Percentiles rank a stretch among this genome's conserved stretches.
These are phyloP conservation scores for Calonectria fujianensis DNA, from an alignment of 2,329 filamentous ascomycete species.

Conservation along the genomic window DNA sequence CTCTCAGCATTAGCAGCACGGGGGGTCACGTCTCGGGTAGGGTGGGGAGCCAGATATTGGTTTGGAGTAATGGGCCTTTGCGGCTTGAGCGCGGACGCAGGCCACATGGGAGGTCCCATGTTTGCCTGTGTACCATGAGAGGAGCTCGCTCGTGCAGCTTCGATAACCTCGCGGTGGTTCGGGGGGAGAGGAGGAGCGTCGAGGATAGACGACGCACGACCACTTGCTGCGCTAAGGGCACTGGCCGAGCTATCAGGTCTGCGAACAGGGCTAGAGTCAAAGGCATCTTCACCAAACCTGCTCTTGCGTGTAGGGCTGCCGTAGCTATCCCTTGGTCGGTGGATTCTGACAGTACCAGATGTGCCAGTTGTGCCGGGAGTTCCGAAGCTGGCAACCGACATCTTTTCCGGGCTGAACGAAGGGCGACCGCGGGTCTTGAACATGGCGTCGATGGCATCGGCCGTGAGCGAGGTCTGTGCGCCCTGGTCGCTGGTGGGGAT, in stretches of 20 bases:
- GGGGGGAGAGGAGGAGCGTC: conserved; percentile 82
- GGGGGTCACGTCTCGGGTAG: conserved; percentile 76
- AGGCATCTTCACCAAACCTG: conserved; percentile 62
- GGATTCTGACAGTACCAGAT: conserved; percentile 65
- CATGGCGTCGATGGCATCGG: conserved; percentile 86
- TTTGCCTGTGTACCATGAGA: conserved; percentile 66
- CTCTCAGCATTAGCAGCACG: conserved; percentile 67
- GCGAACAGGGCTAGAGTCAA: conserved; percentile 61
- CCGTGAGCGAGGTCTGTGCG: conserved; percentile 89
- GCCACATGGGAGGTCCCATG: conserved; percentile 91
- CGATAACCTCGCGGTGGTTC: conserved; percentile 90
- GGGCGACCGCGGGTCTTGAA: conserved; percentile 68
- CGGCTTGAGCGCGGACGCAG: conserved; percentile 80
- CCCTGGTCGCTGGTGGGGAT: conserved; percentile 79
- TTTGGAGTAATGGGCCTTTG: conserved; percentile 78
- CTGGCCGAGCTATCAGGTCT: conserved; percentile 86
- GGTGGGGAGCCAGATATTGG: conserved; percentile 67
- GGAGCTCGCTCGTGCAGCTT: conserved; percentile 81
- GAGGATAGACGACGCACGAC: conserved; percentile 64
- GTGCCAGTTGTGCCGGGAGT: conserved; percentile 61
- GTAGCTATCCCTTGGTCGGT: conserved; percentile 70
- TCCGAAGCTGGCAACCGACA: conserved; percentile 60
- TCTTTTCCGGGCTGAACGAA: conserved; percentile 58
- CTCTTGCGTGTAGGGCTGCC: conserved; percentile 64
- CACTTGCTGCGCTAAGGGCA: conserved; percentile 83